Evolutionary conservation across 2,329 filamentous ascomycete species (phyloP).

Genomic region (Fusarium nelsonii): DNA sequence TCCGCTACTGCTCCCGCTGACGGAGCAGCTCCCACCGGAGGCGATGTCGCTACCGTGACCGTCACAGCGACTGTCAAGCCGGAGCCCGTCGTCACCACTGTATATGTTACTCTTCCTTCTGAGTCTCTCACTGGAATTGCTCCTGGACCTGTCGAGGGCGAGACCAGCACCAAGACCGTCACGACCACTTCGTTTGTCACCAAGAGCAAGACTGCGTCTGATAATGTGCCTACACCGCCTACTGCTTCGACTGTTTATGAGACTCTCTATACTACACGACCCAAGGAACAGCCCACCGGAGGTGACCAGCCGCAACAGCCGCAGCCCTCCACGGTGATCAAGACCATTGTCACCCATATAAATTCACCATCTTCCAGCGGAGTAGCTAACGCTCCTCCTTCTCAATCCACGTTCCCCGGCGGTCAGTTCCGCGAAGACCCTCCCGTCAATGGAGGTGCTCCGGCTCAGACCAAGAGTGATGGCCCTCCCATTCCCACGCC

Average conservation of each 20-base stretch:
- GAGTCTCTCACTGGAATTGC: slow-evolving; percentile 22
- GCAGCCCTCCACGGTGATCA: slow-evolving; percentile 36
- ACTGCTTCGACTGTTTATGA: slow-evolving; percentile 37
- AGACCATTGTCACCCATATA: slow-evolving; percentile 35
- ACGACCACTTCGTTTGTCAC: slow-evolving; percentile 43
- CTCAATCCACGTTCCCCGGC: slow-evolving; percentile 37
- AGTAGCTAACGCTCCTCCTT: slow-evolving; percentile 5
- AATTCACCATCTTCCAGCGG: slow-evolving; percentile 24
- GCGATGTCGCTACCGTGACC: slow-evolving; percentile 46
- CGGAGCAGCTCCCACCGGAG: slow-evolving; percentile 28
- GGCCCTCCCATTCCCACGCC: slow-evolving; percentile 36
- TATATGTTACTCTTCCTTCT: slow-evolving; percentile 54
- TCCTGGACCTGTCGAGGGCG: slow-evolving; percentile 22
- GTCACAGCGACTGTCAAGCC: slow-evolving; percentile 57
- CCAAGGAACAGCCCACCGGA: slow-evolving; percentile 24
- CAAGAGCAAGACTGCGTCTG: slow-evolving; percentile 19
- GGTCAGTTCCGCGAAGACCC: slow-evolving; percentile 43
- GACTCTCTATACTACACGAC: slow-evolving; percentile 37
- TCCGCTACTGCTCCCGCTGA: slow-evolving; percentile 30
- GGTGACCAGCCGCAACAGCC: slow-evolving; percentile 19
- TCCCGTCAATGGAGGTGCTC: slow-evolving; percentile 10
- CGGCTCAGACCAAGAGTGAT: slow-evolving; percentile 17
- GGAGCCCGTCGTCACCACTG: slow-evolving; percentile 55
- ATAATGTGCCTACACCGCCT: slow-evolving; percentile 19
- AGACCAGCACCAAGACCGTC: slow-evolving; percentile 37